Evolutionary conservation across 768 basidiomycete species (phyloP).

Genomic region (Suillus plorans): DNA sequence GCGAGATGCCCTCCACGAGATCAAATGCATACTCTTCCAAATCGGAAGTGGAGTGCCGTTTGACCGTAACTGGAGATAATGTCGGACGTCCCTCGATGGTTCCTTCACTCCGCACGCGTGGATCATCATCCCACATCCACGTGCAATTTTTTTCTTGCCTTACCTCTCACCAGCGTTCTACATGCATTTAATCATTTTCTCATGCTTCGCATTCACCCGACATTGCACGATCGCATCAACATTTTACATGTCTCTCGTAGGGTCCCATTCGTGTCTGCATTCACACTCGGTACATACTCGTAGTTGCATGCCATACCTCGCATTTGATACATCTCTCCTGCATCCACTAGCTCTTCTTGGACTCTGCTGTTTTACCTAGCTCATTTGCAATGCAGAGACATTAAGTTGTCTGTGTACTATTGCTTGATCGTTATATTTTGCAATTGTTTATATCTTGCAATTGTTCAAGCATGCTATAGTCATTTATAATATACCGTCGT

Average conservation of each 20-base stretch:
- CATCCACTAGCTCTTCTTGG: constrained; percentile 16
- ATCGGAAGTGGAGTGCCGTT: constrained; percentile 37
- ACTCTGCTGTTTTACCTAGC: constrained; percentile 14
- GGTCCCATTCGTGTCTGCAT: constrained; percentile 12
- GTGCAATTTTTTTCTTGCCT: constrained; percentile 16
- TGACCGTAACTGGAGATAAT: constrained; percentile 33
- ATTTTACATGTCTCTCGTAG: constrained; percentile 17
- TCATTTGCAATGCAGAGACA: constrained; percentile 6
- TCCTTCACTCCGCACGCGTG: background rate
- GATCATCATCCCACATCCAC: constrained; percentile 7
- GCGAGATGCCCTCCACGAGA: constrained; percentile 40
- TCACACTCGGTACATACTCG: constrained; percentile 8
- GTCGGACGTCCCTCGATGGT: background rate
- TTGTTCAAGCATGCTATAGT: background rate
- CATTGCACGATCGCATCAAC: constrained; percentile 16
- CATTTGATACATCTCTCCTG: constrained; percentile 13
- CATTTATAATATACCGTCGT: constrained; percentile 4
- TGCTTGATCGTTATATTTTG: constrained; percentile 1
- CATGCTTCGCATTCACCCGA: constrained; percentile 16
- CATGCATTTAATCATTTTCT: constrained; percentile 20
- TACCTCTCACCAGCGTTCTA: constrained; percentile 18
- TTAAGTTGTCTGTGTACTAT: constrained; percentile 3
- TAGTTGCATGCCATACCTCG: constrained; percentile 25
- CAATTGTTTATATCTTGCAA: background rate
- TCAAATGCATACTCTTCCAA: constrained; percentile 57